phyloP scores from a whole-genome alignment of 2,329 filamentous ascomycete species.

The Graphilbum sp. region DNA sequence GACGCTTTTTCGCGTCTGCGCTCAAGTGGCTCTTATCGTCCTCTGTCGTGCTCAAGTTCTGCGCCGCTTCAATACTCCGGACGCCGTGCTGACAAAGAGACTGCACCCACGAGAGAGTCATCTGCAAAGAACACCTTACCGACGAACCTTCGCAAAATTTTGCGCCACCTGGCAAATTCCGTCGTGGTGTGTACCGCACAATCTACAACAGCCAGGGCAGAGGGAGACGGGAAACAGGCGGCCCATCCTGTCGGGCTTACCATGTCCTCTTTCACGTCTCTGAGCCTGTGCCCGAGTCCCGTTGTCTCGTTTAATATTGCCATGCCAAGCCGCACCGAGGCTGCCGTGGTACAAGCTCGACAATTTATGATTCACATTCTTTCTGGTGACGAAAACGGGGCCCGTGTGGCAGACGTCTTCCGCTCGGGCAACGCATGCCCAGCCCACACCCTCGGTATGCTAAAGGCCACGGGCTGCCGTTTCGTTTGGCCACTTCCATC shows the following conservation, averaged over 20 bases:
- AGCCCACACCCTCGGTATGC: constrained; percentile 2
- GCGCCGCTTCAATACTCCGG: too few relatives aligned
- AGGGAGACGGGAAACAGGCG: constrained; percentile 6
- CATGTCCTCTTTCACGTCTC: constrained; percentile 41
- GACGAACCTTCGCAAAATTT: neutral
- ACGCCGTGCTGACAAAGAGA: too few relatives aligned
- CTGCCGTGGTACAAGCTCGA: constrained; percentile 27
- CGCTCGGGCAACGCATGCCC: constrained; percentile 27
- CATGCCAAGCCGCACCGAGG: constrained; percentile 36
- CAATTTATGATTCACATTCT: constrained; percentile 41
- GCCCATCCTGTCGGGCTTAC: constrained; percentile 33
- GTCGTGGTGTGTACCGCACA: constrained; percentile 18
- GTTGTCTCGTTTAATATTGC: constrained; percentile 41
- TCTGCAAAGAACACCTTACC: too few relatives aligned
- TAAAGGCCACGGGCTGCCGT: constrained; percentile 18
- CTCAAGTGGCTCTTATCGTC: too few relatives aligned
- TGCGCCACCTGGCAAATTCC: constrained; percentile 31
- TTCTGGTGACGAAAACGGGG: constrained; percentile 28
- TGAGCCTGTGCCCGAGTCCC: constrained; percentile 33
- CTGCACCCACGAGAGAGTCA: too few relatives aligned
- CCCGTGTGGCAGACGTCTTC: constrained; percentile 33
- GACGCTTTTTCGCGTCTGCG: too few relatives aligned
- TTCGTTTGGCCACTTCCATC: constrained; percentile 6
- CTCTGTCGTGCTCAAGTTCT: too few relatives aligned
- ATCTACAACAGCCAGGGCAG: neutral